Evolutionary conservation across 768 basidiomycete species (phyloP), one percentile per base, ranked within the genome.

Genomic region (Chalciporus piperatus): DNA sequence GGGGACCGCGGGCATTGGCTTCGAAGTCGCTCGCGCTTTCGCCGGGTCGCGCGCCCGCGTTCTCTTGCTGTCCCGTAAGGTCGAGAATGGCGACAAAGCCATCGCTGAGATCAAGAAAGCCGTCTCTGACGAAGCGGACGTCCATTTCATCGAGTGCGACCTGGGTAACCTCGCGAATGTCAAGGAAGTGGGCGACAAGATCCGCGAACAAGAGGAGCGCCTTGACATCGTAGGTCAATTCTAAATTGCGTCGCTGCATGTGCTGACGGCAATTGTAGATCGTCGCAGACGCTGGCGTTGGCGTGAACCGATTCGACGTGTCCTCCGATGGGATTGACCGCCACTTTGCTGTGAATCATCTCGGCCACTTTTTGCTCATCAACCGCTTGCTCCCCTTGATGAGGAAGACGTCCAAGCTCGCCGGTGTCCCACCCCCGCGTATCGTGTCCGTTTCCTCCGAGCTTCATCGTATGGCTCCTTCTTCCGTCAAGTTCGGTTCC

Each of bases 361-460:
- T 75, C 42, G 71, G 70, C 74, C 17, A 30, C 3, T 30, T 30
- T n/a, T 12, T 30, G 28, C 28, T 30, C 28, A 30, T 30, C 28
- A 30, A 30, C 28, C 28, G 6, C 6, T 7, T 30, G 6, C 28
- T 30, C 28, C 28, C 28, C 28, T 30, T 30, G 28, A 30, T 30
- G 28, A 30, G 28, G 28, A 30, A 30, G 28, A 30, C 6, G 28
- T 55, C 62, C 44, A 20, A 58, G 60, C 14, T 58, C 14, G 56
- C 64, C 50, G 12, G 50, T 56, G 35, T 67, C 8, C 62, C 69
- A 13, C 69, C 2, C 59, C 65, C 5, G 12, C 71, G 74, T 28
- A 72, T 76, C 64, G 68, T 76, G 44, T 67, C 64, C 51, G 63
- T 74, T 38, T 68, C 74, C 16, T 70, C 69, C 45, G 67, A 70